Base-by-base conservation (phyloP, 2,329 filamentous ascomycete species). In the Pseudogymnoascus sp. region DNA sequence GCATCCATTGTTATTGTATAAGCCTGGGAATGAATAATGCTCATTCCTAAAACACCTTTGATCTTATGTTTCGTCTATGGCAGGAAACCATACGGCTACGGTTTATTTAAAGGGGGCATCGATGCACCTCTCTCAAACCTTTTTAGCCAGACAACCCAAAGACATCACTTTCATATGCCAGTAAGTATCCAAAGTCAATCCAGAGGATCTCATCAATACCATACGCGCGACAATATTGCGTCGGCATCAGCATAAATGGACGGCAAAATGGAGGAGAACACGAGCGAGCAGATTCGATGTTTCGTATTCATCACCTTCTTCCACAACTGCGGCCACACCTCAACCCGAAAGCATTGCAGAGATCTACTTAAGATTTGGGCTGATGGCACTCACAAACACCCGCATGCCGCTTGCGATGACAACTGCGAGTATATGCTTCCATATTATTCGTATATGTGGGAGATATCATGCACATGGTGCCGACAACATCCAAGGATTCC, bases 281-380 rank as follows among this genome's bases (percentile, higher is more conserved):
- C 14, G 11, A 14, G 3, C 29, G 50, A 56, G 7, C 50, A 56
- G 16, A 6, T 33, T 56, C n/a, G 33, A 21, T 56, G 50, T 13
- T 56, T 56, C 50, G 11, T 56, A 7, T 56, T 56, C 50, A 56
- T 56, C 50, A 56, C 50, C 16, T 56, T 56, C 29, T 56, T 56
- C 50, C 29, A 56, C 50, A 33, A 56, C 29, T 56, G 50, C 29
- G 50, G 50, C 50, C 50, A 56, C 29, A 33, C 50, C 10, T 7
- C 26, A 56, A 56, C 50, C 16, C 50, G 50, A 21, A 56, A 21
- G 50, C 50, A 56, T 14, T 56, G 50, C 50, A 56, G 50, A 8
- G 16, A 56, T 8, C 10, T 14, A 21, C n/a, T 6, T 19, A 56
- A 56, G 10, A 56, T 56, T 1, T 56, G 50, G 50, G 50, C 50